Evolutionary conservation across 1,139 yeast genomes (phyloP).

Genomic region (Meyerozyma athensensis): DNA sequence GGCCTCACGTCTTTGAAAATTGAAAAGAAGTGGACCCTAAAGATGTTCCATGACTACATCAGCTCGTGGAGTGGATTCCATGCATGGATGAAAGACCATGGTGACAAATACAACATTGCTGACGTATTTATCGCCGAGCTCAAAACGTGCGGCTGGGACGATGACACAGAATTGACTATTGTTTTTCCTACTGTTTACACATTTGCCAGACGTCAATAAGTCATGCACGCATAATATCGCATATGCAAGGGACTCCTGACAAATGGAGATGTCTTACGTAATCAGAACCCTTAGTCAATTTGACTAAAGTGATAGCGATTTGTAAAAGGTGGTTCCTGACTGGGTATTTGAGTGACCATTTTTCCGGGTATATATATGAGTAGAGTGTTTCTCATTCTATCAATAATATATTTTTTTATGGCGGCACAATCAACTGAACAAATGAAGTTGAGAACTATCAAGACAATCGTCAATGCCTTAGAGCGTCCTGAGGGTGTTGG

Average conservation of each 20-base stretch:
- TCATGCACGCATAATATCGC: neutral
- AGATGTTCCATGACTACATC: conserved; percentile 44
- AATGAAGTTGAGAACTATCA: conserved; percentile 41
- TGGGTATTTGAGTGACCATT: neutral
- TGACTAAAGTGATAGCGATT: neutral
- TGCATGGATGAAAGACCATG: conserved; percentile 49
- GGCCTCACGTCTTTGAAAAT: conserved; percentile 33
- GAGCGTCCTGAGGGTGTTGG: conserved; percentile 89
- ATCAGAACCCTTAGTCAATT: neutral
- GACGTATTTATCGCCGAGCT: conserved; percentile 42
- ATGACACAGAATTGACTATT: conserved; percentile 39
- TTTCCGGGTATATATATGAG: neutral
- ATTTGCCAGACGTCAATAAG: conserved; percentile 22
- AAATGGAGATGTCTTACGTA: neutral
- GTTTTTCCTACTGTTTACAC: conserved; percentile 59
- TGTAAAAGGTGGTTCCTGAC: neutral
- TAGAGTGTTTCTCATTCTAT: neutral
- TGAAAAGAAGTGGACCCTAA: conserved; percentile 37
- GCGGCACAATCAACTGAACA: neutral
- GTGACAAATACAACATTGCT: conserved; percentile 31
- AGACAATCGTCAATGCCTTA: conserved; percentile 56
- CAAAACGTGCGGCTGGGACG: conserved; percentile 39
- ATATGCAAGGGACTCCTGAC: no score
- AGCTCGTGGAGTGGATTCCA: conserved; percentile 71
- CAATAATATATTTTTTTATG: neutral